These are phyloP conservation scores for Xylaria multiplex DNA, from an alignment of 2,329 filamentous ascomycete genomes.

Conservation along the genomic window DNA sequence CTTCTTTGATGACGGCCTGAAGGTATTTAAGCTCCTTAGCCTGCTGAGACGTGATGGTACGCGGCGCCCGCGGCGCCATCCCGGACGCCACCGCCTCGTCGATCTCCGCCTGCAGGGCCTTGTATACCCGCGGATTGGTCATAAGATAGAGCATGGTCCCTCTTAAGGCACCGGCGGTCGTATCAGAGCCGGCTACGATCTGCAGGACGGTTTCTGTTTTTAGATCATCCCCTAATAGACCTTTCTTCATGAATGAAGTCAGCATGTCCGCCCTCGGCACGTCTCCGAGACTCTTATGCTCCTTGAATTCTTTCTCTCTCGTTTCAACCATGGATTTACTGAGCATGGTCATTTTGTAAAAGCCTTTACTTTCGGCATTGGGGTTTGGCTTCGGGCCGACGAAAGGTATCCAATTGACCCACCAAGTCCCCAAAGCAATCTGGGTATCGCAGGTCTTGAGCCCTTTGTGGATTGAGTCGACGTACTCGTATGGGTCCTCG, in stretches of 20 bases:
- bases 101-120: slow-evolving; percentile 55
- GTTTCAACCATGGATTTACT: slow-evolving; percentile 38
- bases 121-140: slow-evolving; percentile 56
- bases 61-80: slow-evolving; percentile 49
- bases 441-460: slow-evolving; percentile 49
- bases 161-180: slow-evolving; percentile 61
- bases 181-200: slow-evolving; percentile 65
- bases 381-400: slow-evolving; percentile 2
- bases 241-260: slow-evolving; percentile 46
- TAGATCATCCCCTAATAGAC: slow-evolving; percentile 43
- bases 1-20: slow-evolving; percentile 54
- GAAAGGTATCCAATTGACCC: slow-evolving; percentile 33
- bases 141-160: slow-evolving; percentile 59
- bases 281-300: slow-evolving; percentile 22
- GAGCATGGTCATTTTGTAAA: slow-evolving; percentile 51
- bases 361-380: slow-evolving; percentile 43
- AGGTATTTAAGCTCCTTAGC: slow-evolving; percentile 52
- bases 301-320: slow-evolving; percentile 43
- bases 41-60: slow-evolving; percentile 44
- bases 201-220: slow-evolving; percentile 51
- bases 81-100: slow-evolving; percentile 48
- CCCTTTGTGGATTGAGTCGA: slow-evolving; percentile 38
- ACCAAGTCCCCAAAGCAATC: slow-evolving; percentile 42
- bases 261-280: slow-evolving; percentile 45
- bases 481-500: slow-evolving; percentile 55